A percentile compares a stretch with the other conserved stretches of the same genome.
Conservation (phyloP, 2,329 filamentous ascomycete species). For the Aureobasidium sp. region DNA sequence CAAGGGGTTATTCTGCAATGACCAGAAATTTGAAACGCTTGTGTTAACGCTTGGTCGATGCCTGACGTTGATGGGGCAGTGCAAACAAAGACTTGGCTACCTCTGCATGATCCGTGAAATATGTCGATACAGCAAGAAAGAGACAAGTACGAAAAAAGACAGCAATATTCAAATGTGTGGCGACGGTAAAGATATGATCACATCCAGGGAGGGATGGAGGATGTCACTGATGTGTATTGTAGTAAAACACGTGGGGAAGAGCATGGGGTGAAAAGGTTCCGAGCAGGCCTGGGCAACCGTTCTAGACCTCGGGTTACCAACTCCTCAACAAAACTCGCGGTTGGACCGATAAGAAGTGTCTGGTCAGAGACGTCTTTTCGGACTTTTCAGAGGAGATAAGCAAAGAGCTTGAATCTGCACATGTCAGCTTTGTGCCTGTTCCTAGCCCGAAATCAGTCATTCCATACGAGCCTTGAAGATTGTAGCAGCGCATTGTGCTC, state of each 20-base stretch:
- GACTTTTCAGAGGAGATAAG: too few relatives aligned
- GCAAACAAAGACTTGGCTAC: background rate
- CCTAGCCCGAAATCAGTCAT: background rate
- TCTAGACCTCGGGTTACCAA: background rate
- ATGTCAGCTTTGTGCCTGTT: background rate
- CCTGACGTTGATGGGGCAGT: background rate
- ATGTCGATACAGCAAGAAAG: background rate
- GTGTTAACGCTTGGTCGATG: background rate
- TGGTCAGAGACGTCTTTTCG: too few relatives aligned
- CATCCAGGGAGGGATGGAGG: background rate
- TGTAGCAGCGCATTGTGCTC: background rate
- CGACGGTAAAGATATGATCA: background rate
- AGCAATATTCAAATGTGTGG: background rate
- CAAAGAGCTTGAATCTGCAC: background rate
- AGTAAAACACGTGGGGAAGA: background rate
- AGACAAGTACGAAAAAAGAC: background rate
- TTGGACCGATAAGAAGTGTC: background rate
- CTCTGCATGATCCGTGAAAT: background rate
- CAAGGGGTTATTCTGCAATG: background rate
- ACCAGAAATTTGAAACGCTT: conserved; percentile 1
- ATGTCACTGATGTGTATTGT: background rate
- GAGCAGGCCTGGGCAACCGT: background rate
- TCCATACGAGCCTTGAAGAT: background rate
- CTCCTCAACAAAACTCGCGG: background rate
- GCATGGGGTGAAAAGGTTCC: background rate